phyloP scores from a whole-genome alignment of 352 stramenopile genomes.

The Phytophthora agathidicida region DNA sequence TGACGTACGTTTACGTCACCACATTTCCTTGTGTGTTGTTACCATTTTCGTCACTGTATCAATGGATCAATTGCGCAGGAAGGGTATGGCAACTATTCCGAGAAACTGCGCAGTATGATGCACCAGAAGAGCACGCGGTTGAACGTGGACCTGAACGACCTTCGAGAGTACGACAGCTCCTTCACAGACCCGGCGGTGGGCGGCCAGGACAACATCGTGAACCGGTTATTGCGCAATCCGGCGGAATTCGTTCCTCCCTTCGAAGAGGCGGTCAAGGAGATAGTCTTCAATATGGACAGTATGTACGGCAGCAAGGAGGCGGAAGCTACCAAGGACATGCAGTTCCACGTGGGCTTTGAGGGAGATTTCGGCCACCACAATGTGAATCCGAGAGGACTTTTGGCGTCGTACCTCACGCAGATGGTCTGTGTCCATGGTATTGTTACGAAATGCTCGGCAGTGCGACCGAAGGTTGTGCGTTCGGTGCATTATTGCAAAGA shows the following conservation, averaged over 20 bases:
- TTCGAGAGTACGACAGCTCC: slow-evolving; percentile 89
- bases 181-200: slow-evolving; percentile 69
- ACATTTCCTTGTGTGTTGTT: no score
- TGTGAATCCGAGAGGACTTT: slow-evolving; percentile 93
- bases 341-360: slow-evolving; percentile 91
- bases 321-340: slow-evolving; percentile 70
- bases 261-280: slow-evolving; percentile 82
- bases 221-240: slow-evolving; percentile 70
- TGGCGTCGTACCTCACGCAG: slow-evolving; percentile 90
- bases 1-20: slow-evolving; percentile 57
- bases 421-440: slow-evolving; percentile 99
- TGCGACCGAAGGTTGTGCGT: slow-evolving; percentile 98
- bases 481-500: slow-evolving; percentile 98
- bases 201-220: slow-evolving; percentile 79
- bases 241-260: slow-evolving; percentile 88
- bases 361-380: slow-evolving; percentile 94
- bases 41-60: not conserved
- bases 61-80: slow-evolving; percentile 42
- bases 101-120: slow-evolving; percentile 87
- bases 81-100: slow-evolving; percentile 75
- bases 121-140: slow-evolving; percentile 76
- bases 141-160: slow-evolving; percentile 90
- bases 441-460: slow-evolving; percentile 97
- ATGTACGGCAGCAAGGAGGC: slow-evolving; percentile 81
- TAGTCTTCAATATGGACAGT: slow-evolving; percentile 84